Conservation (phyloP, 495 filamentous ascomycete genomes). For the Penicillium coffeae region DNA sequence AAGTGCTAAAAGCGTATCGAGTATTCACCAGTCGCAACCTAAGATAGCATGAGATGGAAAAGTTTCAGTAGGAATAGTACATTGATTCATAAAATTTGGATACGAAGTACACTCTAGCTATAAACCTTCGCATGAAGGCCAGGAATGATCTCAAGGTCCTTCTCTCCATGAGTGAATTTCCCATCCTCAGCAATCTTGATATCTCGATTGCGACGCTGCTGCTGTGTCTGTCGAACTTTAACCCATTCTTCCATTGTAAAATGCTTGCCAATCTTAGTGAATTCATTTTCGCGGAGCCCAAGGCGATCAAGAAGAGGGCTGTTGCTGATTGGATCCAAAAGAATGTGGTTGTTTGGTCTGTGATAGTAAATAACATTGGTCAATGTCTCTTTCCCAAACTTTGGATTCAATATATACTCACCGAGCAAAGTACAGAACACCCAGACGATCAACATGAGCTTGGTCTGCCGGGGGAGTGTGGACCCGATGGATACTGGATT, state of each 20-base stretch:
- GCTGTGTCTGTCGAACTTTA: slow-evolving; percentile 32
- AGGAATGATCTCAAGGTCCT: slow-evolving; percentile 46
- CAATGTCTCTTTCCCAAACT: neutral
- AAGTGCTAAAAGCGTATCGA: too few species aligned
- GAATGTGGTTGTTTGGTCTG: slow-evolving; percentile 34
- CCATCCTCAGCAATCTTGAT: slow-evolving; percentile 38
- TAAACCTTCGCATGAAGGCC: slow-evolving; percentile 43
- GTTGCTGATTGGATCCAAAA: slow-evolving; percentile 41
- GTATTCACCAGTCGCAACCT: too few species aligned
- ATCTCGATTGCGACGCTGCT: slow-evolving; percentile 40
- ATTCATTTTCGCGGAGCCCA: slow-evolving; percentile 32
- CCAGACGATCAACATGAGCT: slow-evolving; percentile 47
- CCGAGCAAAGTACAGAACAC: slow-evolving; percentile 45
- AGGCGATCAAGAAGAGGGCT: slow-evolving; percentile 40
- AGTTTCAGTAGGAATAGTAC: too few species aligned
- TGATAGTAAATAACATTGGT: neutral
- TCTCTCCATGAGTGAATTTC: slow-evolving; percentile 33
- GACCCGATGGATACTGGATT: slow-evolving; percentile 51
- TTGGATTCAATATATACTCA: slow-evolving; percentile 3
- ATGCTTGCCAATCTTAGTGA: slow-evolving; percentile 32
- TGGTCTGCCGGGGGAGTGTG: slow-evolving; percentile 49
- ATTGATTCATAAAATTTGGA: neutral
- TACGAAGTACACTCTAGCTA: too few species aligned
- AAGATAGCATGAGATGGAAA: too few species aligned
- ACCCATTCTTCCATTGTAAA: slow-evolving; percentile 36